phyloP scores from a whole-genome alignment of 192 early-diverging fungal species.

The Jimgerdemannia lactiflua region DNA sequence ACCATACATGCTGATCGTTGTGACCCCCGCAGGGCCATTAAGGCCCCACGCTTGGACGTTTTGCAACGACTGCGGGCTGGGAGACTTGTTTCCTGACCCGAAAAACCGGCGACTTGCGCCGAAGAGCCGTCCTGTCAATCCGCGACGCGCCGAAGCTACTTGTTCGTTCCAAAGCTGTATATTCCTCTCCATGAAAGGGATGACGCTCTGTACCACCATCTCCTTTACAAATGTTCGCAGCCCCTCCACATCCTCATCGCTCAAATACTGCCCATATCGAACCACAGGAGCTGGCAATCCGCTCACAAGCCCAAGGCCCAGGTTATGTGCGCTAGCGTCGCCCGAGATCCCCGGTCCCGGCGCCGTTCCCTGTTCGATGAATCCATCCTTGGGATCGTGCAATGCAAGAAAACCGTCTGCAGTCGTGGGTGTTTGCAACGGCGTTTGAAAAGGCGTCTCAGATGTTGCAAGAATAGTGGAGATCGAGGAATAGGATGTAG shows the following conservation, averaged over 20 bases:
- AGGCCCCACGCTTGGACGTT: slow-evolving; percentile 29
- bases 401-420: neutral
- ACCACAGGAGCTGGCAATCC: slow-evolving; percentile 21
- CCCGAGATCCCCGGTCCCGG: neutral
- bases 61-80: slow-evolving; percentile 37
- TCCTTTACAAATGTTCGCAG: slow-evolving; percentile 49
- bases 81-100: slow-evolving; percentile 51
- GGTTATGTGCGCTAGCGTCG: neutral
- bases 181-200: slow-evolving; percentile 88
- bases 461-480: slow-evolving; percentile 12
- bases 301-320: neutral
- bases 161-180: slow-evolving; percentile 91
- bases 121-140: slow-evolving; percentile 87
- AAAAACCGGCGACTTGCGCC: slow-evolving; percentile 83
- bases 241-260: slow-evolving; percentile 46
- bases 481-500: slow-evolving; percentile 24
- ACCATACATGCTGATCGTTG: slow-evolving; percentile 25
- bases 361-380: neutral
- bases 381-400: neutral
- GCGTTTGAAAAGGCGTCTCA: neutral
- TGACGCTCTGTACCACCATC: slow-evolving; percentile 70
- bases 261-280: slow-evolving; percentile 52
- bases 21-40: slow-evolving; percentile 28
- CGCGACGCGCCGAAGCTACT: slow-evolving; percentile 82
- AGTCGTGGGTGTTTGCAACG: neutral